phyloP scores from a whole-genome alignment of 495 filamentous ascomycete genomes.

The Trichocladium antarcticum region DNA sequence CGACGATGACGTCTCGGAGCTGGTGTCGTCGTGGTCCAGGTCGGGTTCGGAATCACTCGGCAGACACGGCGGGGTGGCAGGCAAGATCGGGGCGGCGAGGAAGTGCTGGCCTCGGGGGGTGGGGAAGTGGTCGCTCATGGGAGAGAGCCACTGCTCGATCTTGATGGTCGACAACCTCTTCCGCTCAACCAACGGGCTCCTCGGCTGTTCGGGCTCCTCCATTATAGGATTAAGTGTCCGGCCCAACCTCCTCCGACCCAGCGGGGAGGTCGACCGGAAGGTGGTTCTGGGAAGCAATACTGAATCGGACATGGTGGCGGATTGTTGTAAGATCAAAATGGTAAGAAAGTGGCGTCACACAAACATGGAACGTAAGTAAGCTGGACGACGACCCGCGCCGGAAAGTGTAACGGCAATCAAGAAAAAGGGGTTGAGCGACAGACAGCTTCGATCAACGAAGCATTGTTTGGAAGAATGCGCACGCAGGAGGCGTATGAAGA shows the following conservation, averaged over 20 bases:
- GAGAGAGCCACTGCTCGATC: slow-evolving; percentile 46
- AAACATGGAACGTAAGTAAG: slow-evolving; percentile 18
- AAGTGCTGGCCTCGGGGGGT: slow-evolving; percentile 48
- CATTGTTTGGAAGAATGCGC: slow-evolving; percentile 25
- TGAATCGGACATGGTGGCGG: slow-evolving; percentile 45
- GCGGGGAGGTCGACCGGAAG: slow-evolving; percentile 56
- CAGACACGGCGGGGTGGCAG: slow-evolving; percentile 35
- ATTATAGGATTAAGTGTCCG: slow-evolving; percentile 76
- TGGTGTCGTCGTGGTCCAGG: slow-evolving; percentile 32
- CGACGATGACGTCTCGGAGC: slow-evolving; percentile 40
- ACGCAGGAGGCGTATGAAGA: slow-evolving; percentile 28
- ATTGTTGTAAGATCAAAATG: slow-evolving; percentile 19
- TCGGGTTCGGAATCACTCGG: slow-evolving; percentile 25
- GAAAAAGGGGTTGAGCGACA: slow-evolving; percentile 27
- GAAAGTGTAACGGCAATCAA: slow-evolving; percentile 22
- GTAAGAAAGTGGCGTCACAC: slow-evolving; percentile 15
- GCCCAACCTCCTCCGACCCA: slow-evolving; percentile 50
- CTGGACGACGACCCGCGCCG: slow-evolving; percentile 36
- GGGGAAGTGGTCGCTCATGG: slow-evolving; percentile 50
- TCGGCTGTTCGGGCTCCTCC: slow-evolving; percentile 46
- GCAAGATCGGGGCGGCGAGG: slow-evolving; percentile 43
- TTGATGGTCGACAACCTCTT: slow-evolving; percentile 36
- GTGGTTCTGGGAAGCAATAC: slow-evolving; percentile 47
- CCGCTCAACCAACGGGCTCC: slow-evolving; percentile 17
- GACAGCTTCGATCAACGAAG: slow-evolving; percentile 44